A percentile compares a stretch with the other conserved stretches of the same genome.
Conservation (phyloP, 768 basidiomycete species). For the Lactarius vividus region DNA sequence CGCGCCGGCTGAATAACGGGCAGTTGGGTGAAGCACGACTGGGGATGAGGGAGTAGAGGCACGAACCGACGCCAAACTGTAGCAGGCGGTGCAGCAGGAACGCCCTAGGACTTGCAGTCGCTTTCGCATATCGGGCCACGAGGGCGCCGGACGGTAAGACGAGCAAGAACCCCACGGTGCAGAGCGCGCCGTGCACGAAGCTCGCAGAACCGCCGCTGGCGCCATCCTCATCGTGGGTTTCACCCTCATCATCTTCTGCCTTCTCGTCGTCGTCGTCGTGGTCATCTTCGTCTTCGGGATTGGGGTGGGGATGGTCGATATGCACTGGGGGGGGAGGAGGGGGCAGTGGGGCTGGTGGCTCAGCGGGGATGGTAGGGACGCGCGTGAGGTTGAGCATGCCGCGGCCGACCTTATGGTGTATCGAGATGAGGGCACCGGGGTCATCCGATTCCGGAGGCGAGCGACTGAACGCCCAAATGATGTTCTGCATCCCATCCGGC, state of each 20-base stretch:
- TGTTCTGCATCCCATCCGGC: conserved; percentile 37
- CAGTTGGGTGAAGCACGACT: not conserved
- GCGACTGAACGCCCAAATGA: conserved; percentile 62
- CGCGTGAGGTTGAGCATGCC: conserved; percentile 46
- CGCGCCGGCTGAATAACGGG: conserved; percentile 8
- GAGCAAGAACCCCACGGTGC: conserved; percentile 52
- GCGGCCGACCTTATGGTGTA: conserved; percentile 48
- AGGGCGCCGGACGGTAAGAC: conserved; percentile 57
- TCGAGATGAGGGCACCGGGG: conserved; percentile 42
- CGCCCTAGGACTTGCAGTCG: conserved; percentile 44
- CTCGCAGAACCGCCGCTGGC: conserved; percentile 33
- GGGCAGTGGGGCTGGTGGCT: not conserved
- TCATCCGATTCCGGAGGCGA: conserved; percentile 44
- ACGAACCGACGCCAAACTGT: conserved; percentile 17
- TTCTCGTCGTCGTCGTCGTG: too few relatives aligned
- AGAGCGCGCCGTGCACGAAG: conserved; percentile 52
- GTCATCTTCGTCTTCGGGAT: too few relatives aligned
- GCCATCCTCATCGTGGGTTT: not conserved
- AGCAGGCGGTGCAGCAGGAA: conserved; percentile 46
- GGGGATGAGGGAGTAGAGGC: not conserved
- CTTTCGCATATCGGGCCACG: conserved; percentile 50
- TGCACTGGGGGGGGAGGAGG: too few relatives aligned
- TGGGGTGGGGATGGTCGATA: not conserved
- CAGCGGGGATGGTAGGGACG: conserved; percentile 32
- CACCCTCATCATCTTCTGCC: not conserved